Evolutionary conservation across 768 basidiomycete species (phyloP).

Genomic region (Trametes cingulata): DNA sequence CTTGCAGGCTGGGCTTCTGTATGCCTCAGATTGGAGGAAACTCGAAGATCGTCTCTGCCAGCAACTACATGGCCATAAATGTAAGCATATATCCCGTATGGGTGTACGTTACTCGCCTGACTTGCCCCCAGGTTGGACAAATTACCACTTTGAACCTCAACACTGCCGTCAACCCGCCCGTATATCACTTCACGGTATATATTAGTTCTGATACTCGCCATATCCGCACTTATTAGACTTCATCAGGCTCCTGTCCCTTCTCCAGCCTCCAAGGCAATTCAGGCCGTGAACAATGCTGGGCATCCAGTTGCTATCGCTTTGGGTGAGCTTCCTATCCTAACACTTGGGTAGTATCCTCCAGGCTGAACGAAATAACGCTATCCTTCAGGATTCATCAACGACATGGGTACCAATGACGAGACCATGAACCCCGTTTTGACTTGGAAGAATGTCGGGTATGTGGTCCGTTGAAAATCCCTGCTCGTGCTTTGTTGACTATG

Average conservation of each 20-base stretch:
- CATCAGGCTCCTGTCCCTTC: neutral
- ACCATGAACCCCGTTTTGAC: conserved; percentile 4
- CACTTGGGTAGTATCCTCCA: no score
- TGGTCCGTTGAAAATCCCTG: no score
- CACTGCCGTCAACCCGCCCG: neutral
- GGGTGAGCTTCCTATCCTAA: neutral
- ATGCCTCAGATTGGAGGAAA: neutral
- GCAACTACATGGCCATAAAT: conserved; percentile 12
- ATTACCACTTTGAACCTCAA: neutral
- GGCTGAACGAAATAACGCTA: no score
- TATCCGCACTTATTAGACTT: no score
- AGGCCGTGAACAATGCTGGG: conserved; percentile 8
- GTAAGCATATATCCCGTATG: neutral
- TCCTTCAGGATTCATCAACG: conserved; percentile 3
- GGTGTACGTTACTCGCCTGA: neutral
- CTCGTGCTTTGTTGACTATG: neutral
- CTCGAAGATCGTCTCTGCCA: neutral
- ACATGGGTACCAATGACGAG: neutral
- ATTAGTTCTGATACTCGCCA: neutral
- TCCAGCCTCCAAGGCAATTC: neutral
- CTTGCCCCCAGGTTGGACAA: conserved; percentile 1
- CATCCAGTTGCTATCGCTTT: neutral
- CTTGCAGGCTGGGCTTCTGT: conserved; percentile 4
- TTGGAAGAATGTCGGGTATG: conserved; percentile 6
- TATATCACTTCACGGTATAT: conserved; percentile 1